phyloP scores from a whole-genome alignment of 345 rosid genomes.

The Eucalyptus tenuipes region DNA sequence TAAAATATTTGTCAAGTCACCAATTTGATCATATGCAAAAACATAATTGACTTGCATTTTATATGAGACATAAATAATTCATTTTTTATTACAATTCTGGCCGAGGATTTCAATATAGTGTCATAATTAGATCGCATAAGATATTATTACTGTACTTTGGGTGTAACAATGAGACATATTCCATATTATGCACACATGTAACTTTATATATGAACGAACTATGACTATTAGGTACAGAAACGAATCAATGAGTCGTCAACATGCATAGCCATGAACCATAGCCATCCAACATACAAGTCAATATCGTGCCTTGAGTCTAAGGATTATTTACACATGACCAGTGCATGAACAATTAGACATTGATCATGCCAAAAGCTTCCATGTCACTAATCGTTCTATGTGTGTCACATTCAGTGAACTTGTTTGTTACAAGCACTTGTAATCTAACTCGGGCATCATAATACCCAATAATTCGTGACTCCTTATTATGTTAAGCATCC shows the following conservation, averaged over 20 bases:
- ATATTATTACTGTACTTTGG: too few species aligned
- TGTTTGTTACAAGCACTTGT: not conserved
- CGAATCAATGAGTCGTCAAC: not conserved
- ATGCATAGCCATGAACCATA: not conserved
- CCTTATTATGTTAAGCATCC: too few species aligned
- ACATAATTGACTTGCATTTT: too few species aligned
- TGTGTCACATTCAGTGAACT: too few species aligned
- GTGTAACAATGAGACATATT: too few species aligned
- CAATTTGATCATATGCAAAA: too few species aligned
- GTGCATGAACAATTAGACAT: not conserved
- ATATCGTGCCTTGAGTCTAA: not conserved
- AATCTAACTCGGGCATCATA: accelerated
- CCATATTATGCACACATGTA: accelerated
- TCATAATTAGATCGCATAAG: too few species aligned
- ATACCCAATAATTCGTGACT: not conserved
- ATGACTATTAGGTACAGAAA: too few species aligned
- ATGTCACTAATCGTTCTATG: not conserved
- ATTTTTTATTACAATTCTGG: too few species aligned
- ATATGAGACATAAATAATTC: too few species aligned
- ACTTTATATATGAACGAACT: too few species aligned
- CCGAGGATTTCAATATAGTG: accelerated
- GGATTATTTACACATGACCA: not conserved
- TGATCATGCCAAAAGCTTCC: not conserved
- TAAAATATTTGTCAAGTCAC: too few species aligned
- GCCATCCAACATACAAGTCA: not conserved